These are phyloP conservation scores for Amylocystis lapponica DNA, from an alignment of 768 basidiomycete genomes.

Conservation along the genomic window DNA sequence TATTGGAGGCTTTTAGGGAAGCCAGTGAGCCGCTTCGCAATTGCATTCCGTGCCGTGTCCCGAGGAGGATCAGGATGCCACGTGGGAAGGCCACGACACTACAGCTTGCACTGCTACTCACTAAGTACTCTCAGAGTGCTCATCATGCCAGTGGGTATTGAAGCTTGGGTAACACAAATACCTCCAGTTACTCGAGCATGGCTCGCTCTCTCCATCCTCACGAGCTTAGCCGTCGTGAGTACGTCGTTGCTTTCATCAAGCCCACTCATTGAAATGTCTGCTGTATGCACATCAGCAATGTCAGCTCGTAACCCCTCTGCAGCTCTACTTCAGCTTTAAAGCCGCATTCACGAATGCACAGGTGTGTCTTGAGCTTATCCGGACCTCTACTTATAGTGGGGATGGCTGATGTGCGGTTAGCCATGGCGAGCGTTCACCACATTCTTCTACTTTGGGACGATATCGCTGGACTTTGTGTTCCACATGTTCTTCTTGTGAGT, in stretches of 20 bases:
- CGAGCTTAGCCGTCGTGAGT: conserved; percentile 84
- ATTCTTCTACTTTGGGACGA: conserved; percentile 93
- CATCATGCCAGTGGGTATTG: conserved; percentile 75
- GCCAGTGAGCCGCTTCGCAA: no score
- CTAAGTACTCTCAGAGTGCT: no score
- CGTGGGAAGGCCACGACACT: no score
- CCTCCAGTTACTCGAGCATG: conserved; percentile 88
- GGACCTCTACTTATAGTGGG: conserved; percentile 1
- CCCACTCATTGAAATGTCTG: no score
- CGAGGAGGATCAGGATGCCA: no score
- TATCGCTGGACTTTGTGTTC: conserved; percentile 92
- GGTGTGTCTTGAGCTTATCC: conserved; percentile 34
- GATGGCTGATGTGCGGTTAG: conserved; percentile 44
- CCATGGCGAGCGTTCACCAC: conserved; percentile 86
- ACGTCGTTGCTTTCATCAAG: conserved; percentile 2
- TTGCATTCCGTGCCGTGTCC: no score
- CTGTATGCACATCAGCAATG: conserved; percentile 62
- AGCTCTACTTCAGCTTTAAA: conserved; percentile 90
- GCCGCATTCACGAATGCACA: conserved; percentile 78
- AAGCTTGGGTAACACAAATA: conserved; percentile 88
- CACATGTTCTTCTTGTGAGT: conserved; percentile 98
- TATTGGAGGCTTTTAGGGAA: no score
- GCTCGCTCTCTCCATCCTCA: conserved; percentile 73
- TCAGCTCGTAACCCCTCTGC: conserved; percentile 82
- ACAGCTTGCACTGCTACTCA: no score